Conservation (phyloP, 1,284 basidiomycete species). For the Sporisorium exsertum region DNA sequence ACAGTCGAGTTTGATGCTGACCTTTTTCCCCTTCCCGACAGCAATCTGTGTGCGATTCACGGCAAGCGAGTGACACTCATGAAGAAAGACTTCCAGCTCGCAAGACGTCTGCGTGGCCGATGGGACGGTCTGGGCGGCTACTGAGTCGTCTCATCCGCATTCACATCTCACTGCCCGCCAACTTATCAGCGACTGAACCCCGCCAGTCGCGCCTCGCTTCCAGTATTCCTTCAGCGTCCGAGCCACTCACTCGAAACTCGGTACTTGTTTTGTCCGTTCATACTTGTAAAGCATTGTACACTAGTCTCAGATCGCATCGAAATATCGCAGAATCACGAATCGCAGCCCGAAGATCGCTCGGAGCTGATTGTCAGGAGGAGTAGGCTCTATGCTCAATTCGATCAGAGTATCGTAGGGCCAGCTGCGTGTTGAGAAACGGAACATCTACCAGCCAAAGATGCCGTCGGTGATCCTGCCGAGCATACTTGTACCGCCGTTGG, state of each 20-base stretch:
- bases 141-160: too few species aligned
- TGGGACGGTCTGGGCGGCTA: constrained; percentile 68
- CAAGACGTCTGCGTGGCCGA: constrained; percentile 64
- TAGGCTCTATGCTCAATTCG: too few species aligned
- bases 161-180: too few species aligned
- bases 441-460: constrained; percentile 60
- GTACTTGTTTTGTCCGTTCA: not conserved
- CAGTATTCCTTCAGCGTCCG: not conserved
- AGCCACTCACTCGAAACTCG: not conserved
- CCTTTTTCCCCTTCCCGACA: constrained; percentile 14
- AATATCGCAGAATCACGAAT: not conserved
- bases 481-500: constrained; percentile 25
- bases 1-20: too few species aligned
- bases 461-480: constrained; percentile 59
- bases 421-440: too few species aligned
- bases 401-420: not conserved
- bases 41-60: constrained; percentile 67
- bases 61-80: constrained; percentile 68
- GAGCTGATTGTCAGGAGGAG: too few species aligned
- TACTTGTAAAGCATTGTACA: constrained; percentile 5
- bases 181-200: too few species aligned
- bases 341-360: not conserved
- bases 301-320: constrained; percentile 6
- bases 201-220: not conserved
- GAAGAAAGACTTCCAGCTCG: constrained; percentile 68